Evolutionary conservation across 2,329 filamentous ascomycete species (phyloP).

Genomic region (Falciphora oryzae): DNA sequence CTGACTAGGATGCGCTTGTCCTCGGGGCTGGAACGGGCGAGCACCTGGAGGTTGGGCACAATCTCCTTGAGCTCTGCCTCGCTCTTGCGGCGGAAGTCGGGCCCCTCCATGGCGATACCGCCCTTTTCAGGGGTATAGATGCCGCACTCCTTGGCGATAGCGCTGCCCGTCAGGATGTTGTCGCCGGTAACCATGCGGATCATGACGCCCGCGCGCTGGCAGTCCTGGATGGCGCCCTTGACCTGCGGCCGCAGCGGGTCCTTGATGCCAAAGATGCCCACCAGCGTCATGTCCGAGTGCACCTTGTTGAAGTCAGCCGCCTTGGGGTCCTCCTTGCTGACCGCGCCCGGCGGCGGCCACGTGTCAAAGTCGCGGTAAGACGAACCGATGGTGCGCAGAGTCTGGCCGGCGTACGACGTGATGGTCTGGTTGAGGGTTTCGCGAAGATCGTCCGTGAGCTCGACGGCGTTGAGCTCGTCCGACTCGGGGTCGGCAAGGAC

Average conservation of each 20-base stretch:
- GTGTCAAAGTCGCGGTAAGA: slow-evolving; percentile 67
- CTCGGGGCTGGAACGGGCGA: slow-evolving; percentile 69
- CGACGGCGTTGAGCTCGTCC: slow-evolving; percentile 50
- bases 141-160: slow-evolving; percentile 73
- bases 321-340: slow-evolving; percentile 45
- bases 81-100: slow-evolving; percentile 68
- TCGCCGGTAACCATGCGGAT: slow-evolving; percentile 85
- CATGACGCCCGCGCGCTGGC: slow-evolving; percentile 69
- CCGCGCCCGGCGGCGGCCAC: slow-evolving; percentile 51
- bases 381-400: slow-evolving; percentile 71
- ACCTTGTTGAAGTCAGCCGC: slow-evolving; percentile 56
- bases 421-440: slow-evolving; percentile 30
- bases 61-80: slow-evolving; percentile 59
- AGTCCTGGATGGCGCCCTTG: slow-evolving; percentile 64
- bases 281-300: slow-evolving; percentile 60
- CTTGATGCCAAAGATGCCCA: slow-evolving; percentile 73
- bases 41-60: slow-evolving; percentile 63
- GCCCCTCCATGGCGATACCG: slow-evolving; percentile 71
- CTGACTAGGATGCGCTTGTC: slow-evolving; percentile 71
- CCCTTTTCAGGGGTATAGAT: slow-evolving; percentile 50
- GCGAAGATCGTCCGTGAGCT: slow-evolving; percentile 52
- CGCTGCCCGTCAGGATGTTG: slow-evolving; percentile 72
- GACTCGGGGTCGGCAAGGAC: slow-evolving; percentile 40
- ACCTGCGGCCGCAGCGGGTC: slow-evolving; percentile 73
- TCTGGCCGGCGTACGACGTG: slow-evolving; percentile 47